Conservation (phyloP, 2,329 filamentous ascomycete species). For the Neofusicoccum sp. region DNA sequence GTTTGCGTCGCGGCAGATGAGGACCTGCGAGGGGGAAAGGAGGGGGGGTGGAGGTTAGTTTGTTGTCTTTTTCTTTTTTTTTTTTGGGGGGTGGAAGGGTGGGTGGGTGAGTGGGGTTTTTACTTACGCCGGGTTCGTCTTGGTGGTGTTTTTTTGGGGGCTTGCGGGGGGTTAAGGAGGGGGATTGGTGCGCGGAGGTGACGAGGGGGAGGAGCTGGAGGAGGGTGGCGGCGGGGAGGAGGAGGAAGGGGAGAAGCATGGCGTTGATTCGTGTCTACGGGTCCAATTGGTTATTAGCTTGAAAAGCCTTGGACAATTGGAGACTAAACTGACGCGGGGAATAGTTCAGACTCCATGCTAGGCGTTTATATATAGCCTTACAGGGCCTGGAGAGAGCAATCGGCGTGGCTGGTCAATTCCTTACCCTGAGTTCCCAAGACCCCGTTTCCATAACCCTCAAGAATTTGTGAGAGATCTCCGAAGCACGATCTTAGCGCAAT, state of each 20-base stretch:
- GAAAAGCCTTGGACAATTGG: too few species aligned
- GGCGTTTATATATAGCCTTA: too few species aligned
- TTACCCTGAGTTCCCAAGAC: background rate
- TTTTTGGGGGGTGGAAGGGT: background rate
- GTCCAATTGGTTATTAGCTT: too few species aligned
- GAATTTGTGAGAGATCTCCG: too few species aligned
- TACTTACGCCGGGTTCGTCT: background rate
- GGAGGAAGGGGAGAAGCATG: background rate
- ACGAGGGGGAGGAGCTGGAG: background rate
- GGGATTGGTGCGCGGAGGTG: background rate
- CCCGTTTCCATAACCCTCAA: background rate
- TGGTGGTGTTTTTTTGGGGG: background rate
- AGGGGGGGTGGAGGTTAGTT: background rate
- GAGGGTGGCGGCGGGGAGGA: background rate
- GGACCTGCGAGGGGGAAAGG: background rate
- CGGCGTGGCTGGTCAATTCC: slow-evolving; percentile 4
- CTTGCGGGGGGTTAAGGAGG: background rate
- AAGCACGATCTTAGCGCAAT: too few species aligned
- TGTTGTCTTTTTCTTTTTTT: background rate
- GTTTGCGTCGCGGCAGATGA: background rate
- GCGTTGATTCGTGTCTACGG: background rate
- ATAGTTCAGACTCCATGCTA: too few species aligned
- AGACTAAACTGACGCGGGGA: too few species aligned
- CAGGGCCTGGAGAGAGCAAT: too few species aligned
- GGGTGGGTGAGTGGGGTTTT: background rate